These are phyloP conservation scores for Bassia scoparia DNA, from an alignment of 148 eudicot species.

Conservation along the genomic window DNA sequence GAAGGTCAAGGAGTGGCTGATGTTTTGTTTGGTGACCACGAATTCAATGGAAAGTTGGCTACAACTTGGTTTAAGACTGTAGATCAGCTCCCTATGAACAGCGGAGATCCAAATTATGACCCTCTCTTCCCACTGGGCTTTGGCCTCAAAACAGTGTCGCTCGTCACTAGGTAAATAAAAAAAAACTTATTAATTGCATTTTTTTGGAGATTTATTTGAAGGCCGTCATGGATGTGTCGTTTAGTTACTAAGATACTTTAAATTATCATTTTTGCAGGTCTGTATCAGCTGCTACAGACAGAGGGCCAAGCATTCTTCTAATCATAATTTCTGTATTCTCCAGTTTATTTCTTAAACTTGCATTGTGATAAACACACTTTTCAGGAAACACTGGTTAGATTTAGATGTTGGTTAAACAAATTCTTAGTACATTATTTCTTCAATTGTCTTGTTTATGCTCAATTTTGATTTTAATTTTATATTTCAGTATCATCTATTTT, in stretches of 20 bases:
- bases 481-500: too few species aligned
- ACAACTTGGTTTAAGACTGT: conserved; percentile 75
- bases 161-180: conserved; percentile 29
- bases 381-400: not conserved
- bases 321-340: conserved; percentile 31
- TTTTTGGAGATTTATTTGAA: not conserved
- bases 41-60: conserved; percentile 62
- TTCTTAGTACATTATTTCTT: not conserved
- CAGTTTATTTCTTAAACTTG: conserved; percentile 35
- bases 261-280: conserved; percentile 36
- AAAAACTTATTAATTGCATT: not conserved
- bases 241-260: not conserved
- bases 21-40: conserved; percentile 76
- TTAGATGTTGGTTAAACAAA: conserved; percentile 5
- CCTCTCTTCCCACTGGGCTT: conserved; percentile 77
- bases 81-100: conserved; percentile 78
- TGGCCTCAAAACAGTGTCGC: conserved; percentile 50
- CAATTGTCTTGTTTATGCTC: not conserved
- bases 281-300: conserved; percentile 37
- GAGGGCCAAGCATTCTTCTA: conserved; percentile 31
- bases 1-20: conserved; percentile 79
- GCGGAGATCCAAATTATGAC: conserved; percentile 65
- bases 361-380: conserved; percentile 13
- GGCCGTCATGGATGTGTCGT: too few species aligned
- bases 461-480: not conserved